phyloP scores from a whole-genome alignment of 805 yeast species.

The Monosporozyma aquatica region DNA sequence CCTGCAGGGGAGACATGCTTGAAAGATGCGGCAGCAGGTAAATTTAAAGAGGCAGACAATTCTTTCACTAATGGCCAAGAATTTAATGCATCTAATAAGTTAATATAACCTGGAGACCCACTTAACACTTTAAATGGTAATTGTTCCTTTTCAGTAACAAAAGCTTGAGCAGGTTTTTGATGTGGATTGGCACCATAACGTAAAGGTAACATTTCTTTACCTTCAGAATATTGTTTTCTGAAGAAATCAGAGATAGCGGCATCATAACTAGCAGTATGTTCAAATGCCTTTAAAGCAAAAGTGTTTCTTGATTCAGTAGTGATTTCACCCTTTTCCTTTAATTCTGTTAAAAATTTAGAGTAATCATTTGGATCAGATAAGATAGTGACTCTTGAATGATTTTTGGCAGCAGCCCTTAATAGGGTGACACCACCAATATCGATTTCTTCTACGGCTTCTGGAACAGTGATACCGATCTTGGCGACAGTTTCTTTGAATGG shows the following conservation, averaged over 20 bases:
- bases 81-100: conserved; percentile 88
- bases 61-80: conserved; percentile 98
- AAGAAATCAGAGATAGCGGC: conserved; percentile 91
- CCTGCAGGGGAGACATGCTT: conserved; percentile 99
- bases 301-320: conserved; percentile 63
- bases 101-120: conserved; percentile 97
- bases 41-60: conserved; percentile 80
- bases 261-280: conserved; percentile 96
- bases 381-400: conserved; percentile 91
- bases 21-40: conserved; percentile 98
- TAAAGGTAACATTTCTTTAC: conserved; percentile 76
- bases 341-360: conserved; percentile 74
- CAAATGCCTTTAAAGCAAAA: conserved; percentile 91
- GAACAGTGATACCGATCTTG: conserved; percentile 87
- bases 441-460: conserved; percentile 95
- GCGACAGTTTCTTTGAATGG: conserved; percentile 97
- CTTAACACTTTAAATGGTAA: conserved; percentile 87
- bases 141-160: conserved; percentile 68
- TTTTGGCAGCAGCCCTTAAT: conserved; percentile 96
- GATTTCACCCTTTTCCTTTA: conserved; percentile 56
- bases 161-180: conserved; percentile 98
- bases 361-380: conserved; percentile 91
- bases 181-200: conserved; percentile 99
- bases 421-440: conserved; percentile 97
- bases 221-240: conserved; percentile 92